phyloP scores from a whole-genome alignment of 441 rosid genomes.

The Omphalea diandra region DNA sequence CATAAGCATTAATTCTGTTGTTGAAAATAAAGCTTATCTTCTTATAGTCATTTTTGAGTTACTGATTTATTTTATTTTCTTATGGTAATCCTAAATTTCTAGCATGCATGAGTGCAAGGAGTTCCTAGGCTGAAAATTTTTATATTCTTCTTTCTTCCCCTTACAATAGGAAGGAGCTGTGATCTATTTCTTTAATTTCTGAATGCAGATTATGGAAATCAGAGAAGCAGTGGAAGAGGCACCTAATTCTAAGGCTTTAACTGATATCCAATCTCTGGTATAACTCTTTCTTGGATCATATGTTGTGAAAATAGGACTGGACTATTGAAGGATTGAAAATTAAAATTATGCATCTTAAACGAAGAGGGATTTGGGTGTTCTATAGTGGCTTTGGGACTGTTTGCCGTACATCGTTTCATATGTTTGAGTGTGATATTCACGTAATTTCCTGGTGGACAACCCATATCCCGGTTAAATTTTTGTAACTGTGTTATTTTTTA shows the following conservation, averaged over 20 bases:
- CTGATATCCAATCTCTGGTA: slow-evolving; percentile 63
- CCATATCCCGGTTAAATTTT: not conserved
- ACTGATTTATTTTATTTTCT: not conserved
- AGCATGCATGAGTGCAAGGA: slow-evolving; percentile 6
- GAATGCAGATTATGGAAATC: slow-evolving; percentile 80
- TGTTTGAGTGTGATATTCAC: no score
- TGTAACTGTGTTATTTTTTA: not conserved
- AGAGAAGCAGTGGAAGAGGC: slow-evolving; percentile 94
- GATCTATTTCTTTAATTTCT: slow-evolving; percentile 13
- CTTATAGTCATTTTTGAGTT: not conserved
- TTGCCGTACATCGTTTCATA: no score
- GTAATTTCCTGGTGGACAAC: no score
- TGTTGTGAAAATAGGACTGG: not conserved
- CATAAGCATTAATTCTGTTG: not conserved
- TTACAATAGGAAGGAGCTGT: not conserved
- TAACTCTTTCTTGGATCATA: slow-evolving; percentile 23
- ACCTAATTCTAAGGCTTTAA: slow-evolving; percentile 52
- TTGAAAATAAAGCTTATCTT: not conserved
- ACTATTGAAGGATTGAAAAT: not conserved
- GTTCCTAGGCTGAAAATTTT: not conserved
- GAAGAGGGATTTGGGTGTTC: not conserved
- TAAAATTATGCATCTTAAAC: not conserved
- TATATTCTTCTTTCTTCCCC: not conserved
- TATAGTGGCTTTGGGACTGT: no score
- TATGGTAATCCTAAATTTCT: not conserved